Evolutionary conservation across 148 eudicot genomes (phyloP).

Genomic region (Diospyros lotus): DNA sequence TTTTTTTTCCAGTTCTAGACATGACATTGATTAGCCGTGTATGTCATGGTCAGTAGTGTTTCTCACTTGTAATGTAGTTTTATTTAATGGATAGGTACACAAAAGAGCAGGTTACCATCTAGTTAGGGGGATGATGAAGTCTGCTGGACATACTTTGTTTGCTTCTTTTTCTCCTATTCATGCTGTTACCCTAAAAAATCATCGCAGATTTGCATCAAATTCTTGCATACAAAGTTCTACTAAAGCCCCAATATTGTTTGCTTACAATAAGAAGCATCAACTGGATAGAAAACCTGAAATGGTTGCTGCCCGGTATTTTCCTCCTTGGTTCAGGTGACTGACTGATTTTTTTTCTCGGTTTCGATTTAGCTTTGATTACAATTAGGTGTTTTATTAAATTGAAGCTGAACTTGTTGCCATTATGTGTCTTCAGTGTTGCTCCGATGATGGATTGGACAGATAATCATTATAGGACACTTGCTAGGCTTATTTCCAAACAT

Average conservation of each 20-base stretch:
- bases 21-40: no score
- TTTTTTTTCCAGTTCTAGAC: no score
- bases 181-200: slow-evolving; percentile 42
- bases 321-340: slow-evolving; percentile 82
- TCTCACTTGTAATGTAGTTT: no score
- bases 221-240: slow-evolving; percentile 17
- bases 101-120: no score
- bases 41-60: no score
- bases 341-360: not conserved
- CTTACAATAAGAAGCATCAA: slow-evolving; percentile 27
- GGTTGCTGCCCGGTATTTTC: slow-evolving; percentile 64
- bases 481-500: slow-evolving; percentile 76
- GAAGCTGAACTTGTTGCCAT: slow-evolving; percentile 1
- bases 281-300: slow-evolving; percentile 33
- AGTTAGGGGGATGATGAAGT: slow-evolving; percentile 37
- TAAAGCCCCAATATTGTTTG: slow-evolving; percentile 33
- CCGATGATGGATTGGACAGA: slow-evolving; percentile 99
- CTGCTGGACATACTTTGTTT: slow-evolving; percentile 63
- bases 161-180: slow-evolving; percentile 61
- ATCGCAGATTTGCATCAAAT: slow-evolving; percentile 33
- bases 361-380: not conserved
- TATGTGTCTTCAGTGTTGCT: slow-evolving; percentile 57
- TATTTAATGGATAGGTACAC: no score
- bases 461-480: slow-evolving; percentile 79
- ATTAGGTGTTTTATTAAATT: not conserved